Base-by-base conservation (phyloP, 306 rosid genomes). In the Lithocarpus polystachyus region DNA sequence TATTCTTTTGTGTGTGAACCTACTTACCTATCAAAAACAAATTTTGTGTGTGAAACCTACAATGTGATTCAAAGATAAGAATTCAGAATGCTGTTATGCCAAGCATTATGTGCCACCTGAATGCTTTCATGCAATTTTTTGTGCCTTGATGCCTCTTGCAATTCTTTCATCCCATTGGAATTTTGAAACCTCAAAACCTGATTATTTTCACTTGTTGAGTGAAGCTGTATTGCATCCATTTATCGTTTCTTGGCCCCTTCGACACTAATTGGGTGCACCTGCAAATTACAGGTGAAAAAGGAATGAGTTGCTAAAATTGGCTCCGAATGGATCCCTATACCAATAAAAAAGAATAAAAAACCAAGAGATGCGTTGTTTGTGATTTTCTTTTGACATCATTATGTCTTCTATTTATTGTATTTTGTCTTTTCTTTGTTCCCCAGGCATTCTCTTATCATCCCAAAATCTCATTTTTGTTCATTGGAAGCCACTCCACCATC, bases 401-500 rank as follows among this genome's bases (percentile, higher is more conserved):
- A 17, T 15, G 1, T 67, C 72, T 67, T 14, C 51, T 35, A 67
- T 29, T 48, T 22, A 60, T n/a, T 67, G 20, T 23, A 45, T 29
- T 53, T 17, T 28, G 7, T 23, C 10, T 48, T 26, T 24, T 59
- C n/a, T 82, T 80, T 83, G 78, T 84, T 83, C 56, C 52, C 28
- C 87, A 95, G 99, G 92, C 99, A 95, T 88, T 91, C 97, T 75
- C 97, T 95, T 68, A 89, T 95, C 61, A 95, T 95, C 82, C 99
- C 99, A 33, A 95, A 91, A 81, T 89, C 90, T 75, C 99, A 93
- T 84, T 95, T 81, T 75, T 86, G 90, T 77, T 95, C 99, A 33
- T 74, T 95, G 84, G 91, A 87, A 82, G 90, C 81, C n/a, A 95
- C 99, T 53, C 99, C 99, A 59, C 90, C 98, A 73, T 86, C 90